Evolutionary conservation across 2,329 filamentous ascomycete species (phyloP).

Genomic region (Microsporum ferrugineum): DNA sequence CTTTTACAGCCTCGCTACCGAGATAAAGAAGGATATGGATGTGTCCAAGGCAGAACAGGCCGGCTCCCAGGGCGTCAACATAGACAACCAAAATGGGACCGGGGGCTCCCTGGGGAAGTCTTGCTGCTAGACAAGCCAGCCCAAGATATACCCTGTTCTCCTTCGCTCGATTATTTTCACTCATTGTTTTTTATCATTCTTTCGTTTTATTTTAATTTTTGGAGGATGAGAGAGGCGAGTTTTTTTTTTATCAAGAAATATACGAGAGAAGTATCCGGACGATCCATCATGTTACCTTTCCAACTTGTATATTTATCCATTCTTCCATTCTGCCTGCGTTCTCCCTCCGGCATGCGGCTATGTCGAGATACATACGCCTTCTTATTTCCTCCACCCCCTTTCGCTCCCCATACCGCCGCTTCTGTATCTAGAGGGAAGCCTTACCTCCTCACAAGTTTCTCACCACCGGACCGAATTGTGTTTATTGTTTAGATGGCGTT

Average conservation of each 20-base stretch:
- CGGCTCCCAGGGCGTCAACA: slow-evolving; percentile 52
- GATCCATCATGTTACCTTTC: slow-evolving; percentile 1
- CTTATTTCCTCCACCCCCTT: slow-evolving; percentile 2
- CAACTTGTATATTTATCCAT: slow-evolving; percentile 5
- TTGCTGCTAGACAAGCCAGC: slow-evolving; percentile 54
- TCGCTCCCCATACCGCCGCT: slow-evolving; percentile 6
- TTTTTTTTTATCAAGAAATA: not conserved
- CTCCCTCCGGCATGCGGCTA: slow-evolving; percentile 3
- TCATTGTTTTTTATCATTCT: not conserved
- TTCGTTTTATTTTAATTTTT: not conserved
- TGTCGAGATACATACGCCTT: slow-evolving; percentile 2
- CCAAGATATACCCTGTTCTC: not conserved
- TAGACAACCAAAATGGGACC: slow-evolving; percentile 47
- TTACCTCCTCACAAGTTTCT: slow-evolving; percentile 9
- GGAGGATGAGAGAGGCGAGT: not conserved
- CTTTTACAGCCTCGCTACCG: slow-evolving; percentile 85
- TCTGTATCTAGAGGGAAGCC: slow-evolving; percentile 15
- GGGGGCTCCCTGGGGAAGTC: slow-evolving; percentile 49
- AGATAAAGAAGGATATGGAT: slow-evolving; percentile 99
- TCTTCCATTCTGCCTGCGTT: slow-evolving; percentile 4
- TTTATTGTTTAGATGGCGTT: slow-evolving; percentile 1
- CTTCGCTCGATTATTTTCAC: not conserved
- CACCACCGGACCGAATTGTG: not conserved
- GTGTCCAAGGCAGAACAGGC: slow-evolving; percentile 65
- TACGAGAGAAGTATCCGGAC: slow-evolving; percentile 6